These are phyloP conservation scores for Bruguiera hainesii DNA, from an alignment of 441 rosid species.

Conservation along the genomic window DNA sequence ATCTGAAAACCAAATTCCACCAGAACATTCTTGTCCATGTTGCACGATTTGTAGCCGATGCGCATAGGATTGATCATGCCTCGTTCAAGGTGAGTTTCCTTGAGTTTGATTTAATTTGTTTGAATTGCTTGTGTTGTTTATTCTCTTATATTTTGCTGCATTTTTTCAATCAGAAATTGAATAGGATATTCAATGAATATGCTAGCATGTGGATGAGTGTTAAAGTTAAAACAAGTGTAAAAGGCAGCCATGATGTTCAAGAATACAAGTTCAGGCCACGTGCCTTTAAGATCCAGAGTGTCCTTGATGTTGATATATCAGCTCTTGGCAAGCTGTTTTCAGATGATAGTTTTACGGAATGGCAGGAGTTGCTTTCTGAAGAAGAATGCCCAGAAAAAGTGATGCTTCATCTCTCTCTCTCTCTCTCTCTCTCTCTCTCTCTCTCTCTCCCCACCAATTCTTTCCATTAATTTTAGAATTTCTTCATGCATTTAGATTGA, in stretches of 20 bases:
- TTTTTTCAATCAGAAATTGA: slow-evolving; percentile 53
- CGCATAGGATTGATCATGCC: slow-evolving; percentile 49
- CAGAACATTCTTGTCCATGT: slow-evolving; percentile 61
- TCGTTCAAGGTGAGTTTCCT: slow-evolving; percentile 61
- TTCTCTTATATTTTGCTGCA: slow-evolving; percentile 25
- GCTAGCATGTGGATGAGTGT: slow-evolving; percentile 72
- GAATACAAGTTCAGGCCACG: slow-evolving; percentile 78
- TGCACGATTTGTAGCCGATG: slow-evolving; percentile 57
- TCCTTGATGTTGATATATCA: slow-evolving; percentile 76
- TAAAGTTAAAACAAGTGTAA: slow-evolving; percentile 64
- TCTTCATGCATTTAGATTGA: slow-evolving; percentile 41
- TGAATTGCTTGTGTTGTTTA: slow-evolving; percentile 2
- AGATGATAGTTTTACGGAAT: slow-evolving; percentile 62
- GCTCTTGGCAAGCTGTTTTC: slow-evolving; percentile 52
- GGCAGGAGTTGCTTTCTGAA: slow-evolving; percentile 72
- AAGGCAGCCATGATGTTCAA: slow-evolving; percentile 58
- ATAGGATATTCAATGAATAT: slow-evolving; percentile 55
- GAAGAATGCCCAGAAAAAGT: slow-evolving; percentile 59
- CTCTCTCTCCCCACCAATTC: too few relatives aligned
- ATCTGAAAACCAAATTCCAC: slow-evolving; percentile 53
- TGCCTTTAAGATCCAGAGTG: slow-evolving; percentile 64
- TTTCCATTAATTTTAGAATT: slow-evolving; percentile 4
- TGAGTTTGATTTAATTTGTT: slow-evolving; percentile 9
- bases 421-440: not conserved
- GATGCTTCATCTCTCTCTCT: slow-evolving; percentile 19